Conservation (phyloP, 2,329 filamentous ascomycete species). For the Colletotrichum godetiae region DNA sequence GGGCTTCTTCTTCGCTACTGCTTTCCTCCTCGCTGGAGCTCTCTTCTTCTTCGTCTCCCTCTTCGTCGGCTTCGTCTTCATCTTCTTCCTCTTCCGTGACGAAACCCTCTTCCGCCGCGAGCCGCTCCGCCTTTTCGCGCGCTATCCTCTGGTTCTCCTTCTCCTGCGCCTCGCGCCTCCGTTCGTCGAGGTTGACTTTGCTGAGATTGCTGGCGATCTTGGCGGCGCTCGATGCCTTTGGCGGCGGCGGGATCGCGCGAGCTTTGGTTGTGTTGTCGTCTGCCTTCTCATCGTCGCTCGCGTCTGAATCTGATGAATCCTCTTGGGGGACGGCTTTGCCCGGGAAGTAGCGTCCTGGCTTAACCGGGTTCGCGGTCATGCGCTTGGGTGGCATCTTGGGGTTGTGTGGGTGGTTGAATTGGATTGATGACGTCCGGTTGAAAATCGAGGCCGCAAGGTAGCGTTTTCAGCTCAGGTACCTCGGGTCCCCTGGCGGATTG, state of each 20-base stretch:
- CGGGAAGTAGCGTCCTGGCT: slow-evolving; percentile 84
- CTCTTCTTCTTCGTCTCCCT: slow-evolving; percentile 45
- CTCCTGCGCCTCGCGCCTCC: slow-evolving; percentile 57
- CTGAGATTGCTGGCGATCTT: slow-evolving; percentile 65
- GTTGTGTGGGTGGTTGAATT: background rate
- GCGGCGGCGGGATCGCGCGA: slow-evolving; percentile 59
- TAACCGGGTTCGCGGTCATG: slow-evolving; percentile 92
- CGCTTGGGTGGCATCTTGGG: slow-evolving; percentile 76
- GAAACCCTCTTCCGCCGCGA: slow-evolving; percentile 71
- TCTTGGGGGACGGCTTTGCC: slow-evolving; percentile 77
- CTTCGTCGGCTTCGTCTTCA: slow-evolving; percentile 52
- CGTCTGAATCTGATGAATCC: slow-evolving; percentile 61
- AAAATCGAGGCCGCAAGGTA: background rate
- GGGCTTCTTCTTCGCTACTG: slow-evolving; percentile 67
- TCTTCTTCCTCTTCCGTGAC: slow-evolving; percentile 67
- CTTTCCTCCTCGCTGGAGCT: slow-evolving; percentile 55
- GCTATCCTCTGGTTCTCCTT: slow-evolving; percentile 60
- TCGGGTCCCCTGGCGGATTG: background rate
- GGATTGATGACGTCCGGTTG: slow-evolving; percentile 2
- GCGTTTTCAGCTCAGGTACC: background rate
- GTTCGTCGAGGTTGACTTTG: slow-evolving; percentile 63
- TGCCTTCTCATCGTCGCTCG: slow-evolving; percentile 51
- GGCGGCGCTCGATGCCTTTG: slow-evolving; percentile 67
- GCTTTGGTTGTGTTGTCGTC: slow-evolving; percentile 42
- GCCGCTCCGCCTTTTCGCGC: slow-evolving; percentile 60